Evolutionary conservation across 306 rosid species (phyloP).

Genomic region (Corylus americana): DNA sequence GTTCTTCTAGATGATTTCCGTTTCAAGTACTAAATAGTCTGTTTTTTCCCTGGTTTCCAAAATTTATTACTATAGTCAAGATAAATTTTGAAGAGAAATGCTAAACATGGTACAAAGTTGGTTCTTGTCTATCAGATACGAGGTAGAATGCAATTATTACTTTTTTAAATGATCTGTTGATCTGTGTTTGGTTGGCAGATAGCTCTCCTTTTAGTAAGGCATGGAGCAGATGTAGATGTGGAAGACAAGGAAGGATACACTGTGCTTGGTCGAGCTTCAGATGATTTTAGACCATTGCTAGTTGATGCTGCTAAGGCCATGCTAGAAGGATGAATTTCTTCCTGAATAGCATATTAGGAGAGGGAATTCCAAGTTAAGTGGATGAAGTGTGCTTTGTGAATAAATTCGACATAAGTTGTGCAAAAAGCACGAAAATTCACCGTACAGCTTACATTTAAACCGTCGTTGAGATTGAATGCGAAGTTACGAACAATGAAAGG

Average conservation of each 20-base stretch:
- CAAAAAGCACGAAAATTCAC: background rate
- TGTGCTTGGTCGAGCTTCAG: constrained; percentile 81
- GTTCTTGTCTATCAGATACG: too few species aligned
- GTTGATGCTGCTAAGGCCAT: constrained; percentile 88
- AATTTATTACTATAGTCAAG: background rate
- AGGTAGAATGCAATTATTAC: too few species aligned
- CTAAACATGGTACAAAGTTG: background rate
- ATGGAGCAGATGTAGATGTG: constrained; percentile 90
- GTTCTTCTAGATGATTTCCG: background rate
- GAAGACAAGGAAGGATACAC: constrained; percentile 96
- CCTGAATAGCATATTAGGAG: constrained; percentile 1
- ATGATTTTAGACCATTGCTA: constrained; percentile 55
- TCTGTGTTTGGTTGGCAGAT: constrained; percentile 41
- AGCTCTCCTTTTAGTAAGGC: constrained; percentile 81
- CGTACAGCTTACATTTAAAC: background rate
- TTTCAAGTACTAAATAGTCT: background rate
- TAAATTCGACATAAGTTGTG: background rate
- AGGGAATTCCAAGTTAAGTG: background rate
- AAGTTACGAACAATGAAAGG: background rate
- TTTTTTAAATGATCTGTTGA: background rate
- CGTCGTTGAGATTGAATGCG: background rate
- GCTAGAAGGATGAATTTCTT: constrained; percentile 55
- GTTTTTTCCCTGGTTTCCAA: background rate
- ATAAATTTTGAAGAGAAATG: background rate
- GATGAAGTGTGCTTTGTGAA: constrained; percentile 12